A percentile compares a stretch with the other conserved stretches of the same genome.
phyloP scores from a whole-genome alignment of 148 eudicot species.

The Talinum fruticosum region DNA sequence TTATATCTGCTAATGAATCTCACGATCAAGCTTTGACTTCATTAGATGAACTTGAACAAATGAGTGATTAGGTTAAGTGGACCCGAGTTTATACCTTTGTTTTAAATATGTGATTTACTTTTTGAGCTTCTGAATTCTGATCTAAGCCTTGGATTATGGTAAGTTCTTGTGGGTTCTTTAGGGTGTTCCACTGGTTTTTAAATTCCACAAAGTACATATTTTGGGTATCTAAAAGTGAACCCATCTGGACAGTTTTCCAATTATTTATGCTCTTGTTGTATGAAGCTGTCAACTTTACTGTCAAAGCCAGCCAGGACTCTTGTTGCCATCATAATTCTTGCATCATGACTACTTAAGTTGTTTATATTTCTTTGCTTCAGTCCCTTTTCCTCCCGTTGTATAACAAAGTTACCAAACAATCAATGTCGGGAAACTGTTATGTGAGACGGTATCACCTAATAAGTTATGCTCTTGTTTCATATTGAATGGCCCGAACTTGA shows the following conservation, averaged over 20 bases:
- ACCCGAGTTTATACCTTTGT: constrained; percentile 10
- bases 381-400: not conserved
- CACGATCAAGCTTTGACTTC: constrained; percentile 6
- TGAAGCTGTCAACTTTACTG: constrained; percentile 27
- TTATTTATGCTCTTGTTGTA: constrained; percentile 19
- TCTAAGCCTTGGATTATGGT: constrained; percentile 31
- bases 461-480: not conserved
- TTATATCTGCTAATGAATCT: constrained; percentile 8
- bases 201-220: constrained; percentile 23
- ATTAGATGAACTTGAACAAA: constrained; percentile 4
- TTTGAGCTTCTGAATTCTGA: constrained; percentile 13
- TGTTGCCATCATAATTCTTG: constrained; percentile 32
- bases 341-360: constrained; percentile 17
- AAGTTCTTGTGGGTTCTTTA: constrained; percentile 29
- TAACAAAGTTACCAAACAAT: not conserved
- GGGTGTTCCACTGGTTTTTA: constrained; percentile 24
- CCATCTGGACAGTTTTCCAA: not conserved
- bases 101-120: not conserved
- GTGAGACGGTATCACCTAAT: no score
- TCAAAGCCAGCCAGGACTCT: constrained; percentile 25
- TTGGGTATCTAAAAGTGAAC: constrained; percentile 17
- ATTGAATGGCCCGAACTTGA: not conserved
- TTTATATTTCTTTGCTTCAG: not conserved
- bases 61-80: constrained; percentile 7
- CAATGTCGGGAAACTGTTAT: no score